phyloP scores from a whole-genome alignment of 306 rosid species.

The Senna siamea region DNA sequence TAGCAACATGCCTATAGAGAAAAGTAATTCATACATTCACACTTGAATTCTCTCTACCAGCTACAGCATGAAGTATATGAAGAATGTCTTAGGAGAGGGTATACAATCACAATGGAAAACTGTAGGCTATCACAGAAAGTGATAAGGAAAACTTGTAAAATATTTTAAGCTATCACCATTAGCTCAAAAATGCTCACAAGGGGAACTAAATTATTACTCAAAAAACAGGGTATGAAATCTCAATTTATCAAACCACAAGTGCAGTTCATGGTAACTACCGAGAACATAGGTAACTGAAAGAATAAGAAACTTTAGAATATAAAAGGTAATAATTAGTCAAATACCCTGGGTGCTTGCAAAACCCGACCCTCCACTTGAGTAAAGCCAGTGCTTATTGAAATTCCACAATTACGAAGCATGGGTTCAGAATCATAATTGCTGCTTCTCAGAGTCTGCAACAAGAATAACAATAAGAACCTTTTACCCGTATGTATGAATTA shows the following conservation, averaged over 20 bases:
- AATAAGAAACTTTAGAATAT: background rate
- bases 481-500: background rate
- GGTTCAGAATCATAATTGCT: conserved; percentile 79
- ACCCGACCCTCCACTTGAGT: conserved; percentile 90
- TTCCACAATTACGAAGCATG: conserved; percentile 71
- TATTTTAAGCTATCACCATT: background rate
- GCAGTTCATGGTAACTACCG: background rate
- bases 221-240: background rate
- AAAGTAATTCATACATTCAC: background rate
- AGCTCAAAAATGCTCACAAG: background rate
- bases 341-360: conserved; percentile 83
- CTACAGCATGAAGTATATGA: too few relatives aligned
- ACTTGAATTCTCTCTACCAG: background rate
- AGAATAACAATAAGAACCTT: background rate
- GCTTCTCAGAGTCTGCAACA: conserved; percentile 64
- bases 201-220: background rate
- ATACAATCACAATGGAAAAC: background rate
- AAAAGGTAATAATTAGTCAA: background rate
- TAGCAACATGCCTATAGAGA: background rate
- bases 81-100: too few relatives aligned
- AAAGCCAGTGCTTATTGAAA: conserved; percentile 54
- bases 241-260: background rate
- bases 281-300: background rate
- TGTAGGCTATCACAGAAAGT: background rate
- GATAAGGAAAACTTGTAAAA: background rate